Conservation (phyloP, 73 alveolate genomes). For the Symbiodinium pilosum region DNA sequence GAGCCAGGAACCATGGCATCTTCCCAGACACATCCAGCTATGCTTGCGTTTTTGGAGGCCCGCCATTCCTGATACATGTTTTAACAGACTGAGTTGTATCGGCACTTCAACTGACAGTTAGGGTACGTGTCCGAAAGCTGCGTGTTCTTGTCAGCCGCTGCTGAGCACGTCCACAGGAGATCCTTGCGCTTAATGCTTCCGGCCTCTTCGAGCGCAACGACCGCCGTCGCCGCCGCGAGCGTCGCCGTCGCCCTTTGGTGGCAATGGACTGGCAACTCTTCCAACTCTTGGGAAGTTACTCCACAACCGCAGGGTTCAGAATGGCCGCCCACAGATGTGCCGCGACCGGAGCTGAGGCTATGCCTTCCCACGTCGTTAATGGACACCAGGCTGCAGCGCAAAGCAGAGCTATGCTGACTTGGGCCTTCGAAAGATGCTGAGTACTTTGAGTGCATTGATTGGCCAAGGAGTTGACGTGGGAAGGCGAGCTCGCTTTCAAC, state of each 20-base stretch:
- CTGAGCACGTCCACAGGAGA: slow-evolving; percentile 21
- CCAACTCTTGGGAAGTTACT: no score
- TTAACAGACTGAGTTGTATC: no score
- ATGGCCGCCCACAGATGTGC: no score
- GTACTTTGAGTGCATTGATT: neutral
- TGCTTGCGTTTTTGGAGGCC: slow-evolving; percentile 51
- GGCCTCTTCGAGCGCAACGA: slow-evolving; percentile 27
- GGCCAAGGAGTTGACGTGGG: slow-evolving; percentile 91
- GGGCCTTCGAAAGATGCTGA: no score
- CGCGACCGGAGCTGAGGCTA: neutral
- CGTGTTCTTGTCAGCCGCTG: no score
- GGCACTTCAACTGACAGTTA: no score
- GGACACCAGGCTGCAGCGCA: slow-evolving; percentile 47
- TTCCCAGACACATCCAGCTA: slow-evolving; percentile 20
- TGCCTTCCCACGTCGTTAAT: slow-evolving; percentile 95
- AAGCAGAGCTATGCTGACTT: no score
- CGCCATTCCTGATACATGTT: no score
- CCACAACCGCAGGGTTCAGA: no score
- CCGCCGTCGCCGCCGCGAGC: slow-evolving; percentile 92
- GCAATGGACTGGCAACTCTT: neutral
- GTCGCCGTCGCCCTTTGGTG: slow-evolving; percentile 77
- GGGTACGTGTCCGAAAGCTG: no score
- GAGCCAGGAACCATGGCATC: slow-evolving; percentile 35
- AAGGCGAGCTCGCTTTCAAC: slow-evolving; percentile 77
- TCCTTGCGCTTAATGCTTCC: slow-evolving; percentile 16